Evolutionary conservation across 805 yeast species (phyloP).

Genomic region (Monosporozyma siamensis): DNA sequence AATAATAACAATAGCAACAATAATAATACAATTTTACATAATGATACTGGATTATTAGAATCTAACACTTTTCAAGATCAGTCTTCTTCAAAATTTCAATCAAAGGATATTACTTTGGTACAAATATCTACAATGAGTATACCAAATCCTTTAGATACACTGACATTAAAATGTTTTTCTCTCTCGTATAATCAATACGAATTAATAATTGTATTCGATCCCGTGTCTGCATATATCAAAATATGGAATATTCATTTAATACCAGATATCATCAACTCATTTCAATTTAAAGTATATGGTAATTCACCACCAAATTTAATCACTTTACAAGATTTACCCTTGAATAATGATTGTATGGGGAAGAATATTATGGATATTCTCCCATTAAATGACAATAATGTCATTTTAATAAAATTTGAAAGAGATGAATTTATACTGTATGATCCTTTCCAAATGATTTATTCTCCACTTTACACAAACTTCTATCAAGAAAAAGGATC

Average conservation of each 20-base stretch:
- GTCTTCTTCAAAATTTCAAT: constrained; percentile 7
- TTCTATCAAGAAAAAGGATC: neutral
- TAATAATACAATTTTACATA: neutral
- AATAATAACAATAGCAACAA: neutral
- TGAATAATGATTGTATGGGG: neutral
- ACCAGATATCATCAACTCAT: constrained; percentile 18
- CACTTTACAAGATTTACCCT: constrained; percentile 8
- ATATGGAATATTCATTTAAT: constrained; percentile 36
- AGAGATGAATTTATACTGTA: constrained; percentile 31
- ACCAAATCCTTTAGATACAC: constrained; percentile 29
- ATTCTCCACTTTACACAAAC: constrained; percentile 13
- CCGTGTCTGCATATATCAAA: constrained; percentile 34
- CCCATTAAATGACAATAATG: neutral
- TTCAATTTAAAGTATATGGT: constrained; percentile 22
- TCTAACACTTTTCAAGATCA: constrained; percentile 1
- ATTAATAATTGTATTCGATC: constrained; percentile 48
- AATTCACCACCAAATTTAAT: constrained; percentile 20
- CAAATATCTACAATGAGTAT: constrained; percentile 39
- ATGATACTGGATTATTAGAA: neutral
- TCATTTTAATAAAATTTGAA: constrained; percentile 24
- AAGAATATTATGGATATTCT: neutral
- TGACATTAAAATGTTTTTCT: constrained; percentile 22
- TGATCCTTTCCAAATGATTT: constrained; percentile 25
- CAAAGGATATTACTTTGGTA: constrained; percentile 66
- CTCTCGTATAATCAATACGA: constrained; percentile 44